A percentile compares a stretch with the other conserved stretches of the same genome.
These are phyloP conservation scores for Citrus australasica DNA, from an alignment of 345 rosid species.

Conservation along the genomic window DNA sequence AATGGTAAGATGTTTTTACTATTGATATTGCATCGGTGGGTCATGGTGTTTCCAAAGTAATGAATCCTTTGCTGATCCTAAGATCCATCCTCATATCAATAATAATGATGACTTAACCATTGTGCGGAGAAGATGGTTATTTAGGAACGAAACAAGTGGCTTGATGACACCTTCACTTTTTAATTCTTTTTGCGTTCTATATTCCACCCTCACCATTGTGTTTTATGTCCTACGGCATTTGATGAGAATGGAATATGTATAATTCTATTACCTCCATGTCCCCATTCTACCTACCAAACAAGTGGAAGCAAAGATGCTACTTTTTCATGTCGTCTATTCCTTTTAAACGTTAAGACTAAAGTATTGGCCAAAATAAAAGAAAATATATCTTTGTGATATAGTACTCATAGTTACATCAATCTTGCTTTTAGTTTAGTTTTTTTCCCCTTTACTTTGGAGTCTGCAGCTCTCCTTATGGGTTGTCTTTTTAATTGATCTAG, in stretches of 20 bases:
- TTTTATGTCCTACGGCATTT: neutral
- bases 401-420: neutral
- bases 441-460: neutral
- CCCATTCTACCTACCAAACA: neutral
- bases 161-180: neutral
- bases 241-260: neutral
- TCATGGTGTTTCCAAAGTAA: neutral
- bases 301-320: neutral
- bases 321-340: neutral
- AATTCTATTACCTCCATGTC: neutral
- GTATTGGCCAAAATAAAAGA: neutral
- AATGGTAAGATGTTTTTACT: constrained; percentile 46
- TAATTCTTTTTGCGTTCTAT: neutral
- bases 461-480: neutral
- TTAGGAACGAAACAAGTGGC: neutral
- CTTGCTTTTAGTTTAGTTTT: neutral
- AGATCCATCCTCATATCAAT: neutral
- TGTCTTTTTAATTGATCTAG: constrained; percentile 32
- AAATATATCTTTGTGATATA: neutral
- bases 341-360: neutral
- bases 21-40: neutral
- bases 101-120: no score
- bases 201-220: neutral
- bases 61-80: neutral
- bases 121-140: neutral